Base-by-base conservation (phyloP, 2,329 filamentous ascomycete species). In the Xylariaceae sp. region DNA sequence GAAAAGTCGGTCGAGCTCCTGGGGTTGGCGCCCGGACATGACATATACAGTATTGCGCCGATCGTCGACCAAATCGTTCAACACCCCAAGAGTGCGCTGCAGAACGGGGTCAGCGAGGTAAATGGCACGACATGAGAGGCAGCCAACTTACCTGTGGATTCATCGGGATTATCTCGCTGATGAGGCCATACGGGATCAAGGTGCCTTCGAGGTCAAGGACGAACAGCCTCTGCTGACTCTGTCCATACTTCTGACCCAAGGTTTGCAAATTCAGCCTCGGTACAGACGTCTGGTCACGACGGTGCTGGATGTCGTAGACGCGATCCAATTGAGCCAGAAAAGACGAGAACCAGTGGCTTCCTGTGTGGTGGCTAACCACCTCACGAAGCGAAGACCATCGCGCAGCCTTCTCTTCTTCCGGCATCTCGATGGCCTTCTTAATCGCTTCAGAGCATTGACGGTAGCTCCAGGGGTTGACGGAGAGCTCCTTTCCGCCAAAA, bases 401-500 rank as follows among this genome's bases (percentile, higher is more conserved):
- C 11, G 64, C 57, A 39, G 77, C 67, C 58, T 85, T 90, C 56
- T 95, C 85, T 3, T 77, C 73, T 2, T 77, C 70, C 3, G 61
- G 65, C 80, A 95, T 93, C 45, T 90, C 83, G 13, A 96, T 65
- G 1, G 89, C 88, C 33, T 73, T 69, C 56, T 83, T 80, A 60
- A 96, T 90, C 8, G 88, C 86, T 19, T 92, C 79, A 32, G 88
- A 85, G 49, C 86, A 93, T 54, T 87, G 78, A 22, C 82, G 76
- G 57, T 94, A 94, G 56, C 95, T 86, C 90, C 90, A 96, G 0
- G 90, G 90, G 54, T 96, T 96, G 50, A 96, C 83, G 0, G 85
- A 75, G 11, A 96, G 71, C 43, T 92, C 83, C 38, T 85, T 77
- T 29, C 82, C 77, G 12, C 77, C 77, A 51, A 96, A 94, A 2